These are phyloP conservation scores for Colletotrichum godetiae DNA, from an alignment of 2,329 filamentous ascomycete species.

Conservation along the genomic window DNA sequence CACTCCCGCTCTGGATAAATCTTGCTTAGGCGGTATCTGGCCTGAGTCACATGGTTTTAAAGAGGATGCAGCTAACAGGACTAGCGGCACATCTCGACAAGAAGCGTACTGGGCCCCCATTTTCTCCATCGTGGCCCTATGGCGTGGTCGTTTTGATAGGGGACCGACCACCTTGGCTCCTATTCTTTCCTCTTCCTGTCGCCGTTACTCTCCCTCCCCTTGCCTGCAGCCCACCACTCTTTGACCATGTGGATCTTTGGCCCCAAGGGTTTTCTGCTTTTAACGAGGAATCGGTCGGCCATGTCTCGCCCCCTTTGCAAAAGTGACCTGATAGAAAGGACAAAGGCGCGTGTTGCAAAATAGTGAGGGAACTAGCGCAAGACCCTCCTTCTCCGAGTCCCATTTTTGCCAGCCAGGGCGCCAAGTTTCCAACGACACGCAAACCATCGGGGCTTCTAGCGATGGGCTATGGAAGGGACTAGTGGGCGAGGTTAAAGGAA, in stretches of 20 bases:
- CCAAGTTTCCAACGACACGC: not conserved
- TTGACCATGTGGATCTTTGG: conserved; percentile 21
- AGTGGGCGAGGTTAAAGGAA: not conserved
- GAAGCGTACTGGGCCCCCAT: conserved; percentile 1
- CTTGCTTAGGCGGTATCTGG: conserved; percentile 6
- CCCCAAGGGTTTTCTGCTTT: not conserved
- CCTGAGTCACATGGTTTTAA: conserved; percentile 35
- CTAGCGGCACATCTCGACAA: conserved; percentile 29
- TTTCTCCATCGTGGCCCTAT: conserved; percentile 34
- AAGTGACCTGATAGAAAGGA: conserved; percentile 26
- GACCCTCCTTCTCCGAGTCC: not conserved
- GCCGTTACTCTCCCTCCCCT: not conserved
- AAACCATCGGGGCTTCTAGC: not conserved
- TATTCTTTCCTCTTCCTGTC: not conserved
- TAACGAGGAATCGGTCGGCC: not conserved
- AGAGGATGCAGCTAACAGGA: conserved; percentile 32
- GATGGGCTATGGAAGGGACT: not conserved
- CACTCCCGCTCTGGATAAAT: conserved; percentile 24
- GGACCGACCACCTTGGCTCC: conserved; percentile 32
- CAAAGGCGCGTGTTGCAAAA: conserved; percentile 23
- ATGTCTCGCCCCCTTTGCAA: not conserved
- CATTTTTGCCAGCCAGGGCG: not conserved
- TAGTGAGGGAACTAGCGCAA: not conserved
- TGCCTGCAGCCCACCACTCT: not conserved
- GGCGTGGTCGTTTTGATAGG: conserved; percentile 27